A percentile compares a stretch with the other conserved stretches of the same genome.
These are phyloP conservation scores for Diplocarpon mali DNA, from an alignment of 2,329 filamentous ascomycete genomes.

Conservation along the genomic window DNA sequence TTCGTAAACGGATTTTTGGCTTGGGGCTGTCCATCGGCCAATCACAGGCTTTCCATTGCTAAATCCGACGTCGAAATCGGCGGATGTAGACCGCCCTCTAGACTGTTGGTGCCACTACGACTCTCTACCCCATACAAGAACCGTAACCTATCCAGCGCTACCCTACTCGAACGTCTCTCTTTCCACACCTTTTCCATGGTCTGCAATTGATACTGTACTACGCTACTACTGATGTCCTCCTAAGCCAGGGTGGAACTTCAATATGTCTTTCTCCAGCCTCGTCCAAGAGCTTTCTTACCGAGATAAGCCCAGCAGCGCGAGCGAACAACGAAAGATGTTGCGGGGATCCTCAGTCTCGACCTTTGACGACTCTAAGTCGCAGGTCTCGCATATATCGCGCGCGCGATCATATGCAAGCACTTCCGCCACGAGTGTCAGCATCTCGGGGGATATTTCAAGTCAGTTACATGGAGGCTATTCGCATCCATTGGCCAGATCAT, in stretches of 20 bases:
- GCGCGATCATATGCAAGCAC: constrained; percentile 58
- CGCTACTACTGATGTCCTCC: no score
- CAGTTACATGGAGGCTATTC: constrained; percentile 77
- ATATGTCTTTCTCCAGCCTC: constrained; percentile 58
- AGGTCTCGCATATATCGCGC: constrained; percentile 51
- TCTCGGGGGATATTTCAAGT: constrained; percentile 65
- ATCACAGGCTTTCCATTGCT: no score
- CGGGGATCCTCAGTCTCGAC: constrained; percentile 36
- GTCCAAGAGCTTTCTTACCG: constrained; percentile 54
- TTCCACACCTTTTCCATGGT: no score
- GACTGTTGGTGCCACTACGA: no score
- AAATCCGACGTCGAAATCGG: no score
- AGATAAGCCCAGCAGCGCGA: constrained; percentile 33
- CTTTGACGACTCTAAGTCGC: constrained; percentile 48
- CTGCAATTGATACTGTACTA: no score
- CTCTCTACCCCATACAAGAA: no score
- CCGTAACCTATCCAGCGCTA: no score
- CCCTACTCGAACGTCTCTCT: no score
- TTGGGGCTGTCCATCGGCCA: no score
- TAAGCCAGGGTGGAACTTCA: background rate
- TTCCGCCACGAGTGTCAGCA: constrained; percentile 57
- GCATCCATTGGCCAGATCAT: constrained; percentile 66
- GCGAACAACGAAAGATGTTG: constrained; percentile 32
- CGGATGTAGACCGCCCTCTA: no score
- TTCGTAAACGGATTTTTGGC: no score